Conservation (phyloP, 164 flowering plant genomes). For the Vitis amurensis region DNA sequence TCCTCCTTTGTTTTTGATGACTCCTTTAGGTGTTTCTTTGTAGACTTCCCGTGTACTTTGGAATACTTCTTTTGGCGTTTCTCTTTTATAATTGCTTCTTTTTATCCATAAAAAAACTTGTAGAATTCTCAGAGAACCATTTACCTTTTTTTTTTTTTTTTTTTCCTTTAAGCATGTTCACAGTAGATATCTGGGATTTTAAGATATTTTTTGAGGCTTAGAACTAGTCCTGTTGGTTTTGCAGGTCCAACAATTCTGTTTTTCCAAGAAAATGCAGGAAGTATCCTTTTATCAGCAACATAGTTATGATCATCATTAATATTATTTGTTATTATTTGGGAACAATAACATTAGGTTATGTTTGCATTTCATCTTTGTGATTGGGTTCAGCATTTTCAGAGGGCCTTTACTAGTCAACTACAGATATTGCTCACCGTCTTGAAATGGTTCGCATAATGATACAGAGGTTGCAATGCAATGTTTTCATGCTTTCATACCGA, state of each 20-base stretch:
- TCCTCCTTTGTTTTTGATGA: too few relatives aligned
- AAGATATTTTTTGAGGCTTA: background rate
- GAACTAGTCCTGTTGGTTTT: slow-evolving; percentile 22
- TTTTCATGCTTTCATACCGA: slow-evolving; percentile 97
- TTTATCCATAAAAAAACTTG: too few relatives aligned
- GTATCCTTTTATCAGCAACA: slow-evolving; percentile 61
- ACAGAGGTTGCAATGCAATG: slow-evolving; percentile 91
- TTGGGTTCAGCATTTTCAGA: slow-evolving; percentile 11
- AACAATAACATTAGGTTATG: background rate
- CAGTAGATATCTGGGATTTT: background rate
- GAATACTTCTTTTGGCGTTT: too few relatives aligned
- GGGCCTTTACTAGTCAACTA: slow-evolving; percentile 50
- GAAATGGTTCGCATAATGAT: slow-evolving; percentile 94
- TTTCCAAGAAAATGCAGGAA: slow-evolving; percentile 99
- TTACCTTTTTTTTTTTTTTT: background rate
- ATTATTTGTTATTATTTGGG: background rate
- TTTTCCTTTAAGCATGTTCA: background rate
- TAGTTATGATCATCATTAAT: background rate
- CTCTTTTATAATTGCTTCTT: too few relatives aligned
- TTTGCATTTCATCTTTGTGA: background rate
- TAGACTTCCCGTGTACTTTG: too few relatives aligned
- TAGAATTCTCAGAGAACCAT: too few relatives aligned
- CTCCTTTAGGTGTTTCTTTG: too few relatives aligned
- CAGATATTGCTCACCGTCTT: slow-evolving; percentile 99
- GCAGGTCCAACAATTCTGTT: slow-evolving; percentile 98